Base-by-base conservation (phyloP, 2,329 filamentous ascomycete genomes). In the Clarireedia sp. region DNA sequence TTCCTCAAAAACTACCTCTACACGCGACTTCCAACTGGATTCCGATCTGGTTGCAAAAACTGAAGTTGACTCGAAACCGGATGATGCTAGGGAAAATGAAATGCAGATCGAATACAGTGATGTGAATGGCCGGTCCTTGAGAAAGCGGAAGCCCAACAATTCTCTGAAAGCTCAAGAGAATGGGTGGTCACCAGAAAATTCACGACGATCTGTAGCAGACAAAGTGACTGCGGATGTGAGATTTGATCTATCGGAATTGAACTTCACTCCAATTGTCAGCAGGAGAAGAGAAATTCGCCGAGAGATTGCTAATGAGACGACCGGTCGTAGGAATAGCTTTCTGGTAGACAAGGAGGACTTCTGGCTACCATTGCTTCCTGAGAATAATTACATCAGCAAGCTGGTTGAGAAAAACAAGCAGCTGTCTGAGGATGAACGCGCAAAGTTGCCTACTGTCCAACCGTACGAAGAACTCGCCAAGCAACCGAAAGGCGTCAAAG, bases 401-500 rank as follows among this genome's bases (percentile, higher is more conserved):
- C 52, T 70, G 44, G 60, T 63, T 7, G 61, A 63, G n/a, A 64
- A 64, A 51, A 54, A 67, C 50, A 53, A 54, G 19, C 46, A 60
- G 8, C 56, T 66, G 12, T 60, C 61, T 17, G 33, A 51, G 38
- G 60, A 60, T 10, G 64, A 66, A 50, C 54, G 58, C 8, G 52
- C 60, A 4, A 54, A 54, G 26, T 9, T 41, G 21, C 67, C 64
- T 26, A 49, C 43, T 3, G 56, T 59, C 17, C 60, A 60, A 1
- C 61, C 67, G 38, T 67, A 69, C 48, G 50, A 63, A 50, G 64
- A 67, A 54, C 60, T 68, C 29, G 60, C 60, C 24, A 48, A 38
- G 9, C 66, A 68, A 40, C 65, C 67, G 1, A 47, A 48, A 10
- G 66, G 66, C 6, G 72, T 82, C 12, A 74, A 64, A 1, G 79